A percentile compares a stretch with the other conserved stretches of the same genome.
These are phyloP conservation scores for Rhododendron henanense DNA, from an alignment of 148 eudicot genomes.

Conservation along the genomic window DNA sequence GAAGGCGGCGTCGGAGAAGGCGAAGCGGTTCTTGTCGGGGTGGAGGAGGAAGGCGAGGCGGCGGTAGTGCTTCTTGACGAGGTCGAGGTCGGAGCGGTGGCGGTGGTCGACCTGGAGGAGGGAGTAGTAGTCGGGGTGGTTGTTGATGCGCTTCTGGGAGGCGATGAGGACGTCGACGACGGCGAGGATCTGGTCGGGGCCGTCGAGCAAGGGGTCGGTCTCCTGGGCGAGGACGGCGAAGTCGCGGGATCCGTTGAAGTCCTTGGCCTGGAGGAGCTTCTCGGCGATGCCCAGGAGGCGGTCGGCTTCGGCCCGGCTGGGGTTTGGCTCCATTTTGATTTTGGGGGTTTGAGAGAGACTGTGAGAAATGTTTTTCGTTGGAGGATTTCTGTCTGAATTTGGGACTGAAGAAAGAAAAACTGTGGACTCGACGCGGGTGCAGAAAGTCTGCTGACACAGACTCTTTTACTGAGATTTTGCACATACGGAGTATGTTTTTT, in stretches of 20 bases:
- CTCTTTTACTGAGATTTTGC: too few relatives aligned
- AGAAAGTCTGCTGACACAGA: too few relatives aligned
- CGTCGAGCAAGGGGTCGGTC: constrained; percentile 64
- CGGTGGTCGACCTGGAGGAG: constrained; percentile 57
- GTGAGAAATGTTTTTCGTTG: neutral
- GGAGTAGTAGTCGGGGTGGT: constrained; percentile 63
- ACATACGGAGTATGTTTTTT: too few relatives aligned
- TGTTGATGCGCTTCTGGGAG: constrained; percentile 46
- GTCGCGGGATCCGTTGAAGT: constrained; percentile 59
- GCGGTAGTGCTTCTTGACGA: constrained; percentile 6
- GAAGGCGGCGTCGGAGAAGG: constrained; percentile 9
- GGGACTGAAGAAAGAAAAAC: neutral
- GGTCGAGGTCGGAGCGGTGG: constrained; percentile 18
- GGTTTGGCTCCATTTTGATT: constrained; percentile 11
- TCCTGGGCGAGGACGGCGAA: constrained; percentile 89
- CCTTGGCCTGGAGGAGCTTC: constrained; percentile 63
- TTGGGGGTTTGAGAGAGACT: neutral
- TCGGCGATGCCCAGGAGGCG: constrained; percentile 68
- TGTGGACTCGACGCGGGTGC: neutral
- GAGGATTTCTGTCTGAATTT: neutral
- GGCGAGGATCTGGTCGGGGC: constrained; percentile 87
- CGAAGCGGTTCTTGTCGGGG: constrained; percentile 10
- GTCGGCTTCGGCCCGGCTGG: constrained; percentile 54
- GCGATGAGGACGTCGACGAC: constrained; percentile 71
- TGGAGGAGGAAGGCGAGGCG: constrained; percentile 14